phyloP scores from a whole-genome alignment of 208 protist species.

The Trypanosomatidae sp. region DNA sequence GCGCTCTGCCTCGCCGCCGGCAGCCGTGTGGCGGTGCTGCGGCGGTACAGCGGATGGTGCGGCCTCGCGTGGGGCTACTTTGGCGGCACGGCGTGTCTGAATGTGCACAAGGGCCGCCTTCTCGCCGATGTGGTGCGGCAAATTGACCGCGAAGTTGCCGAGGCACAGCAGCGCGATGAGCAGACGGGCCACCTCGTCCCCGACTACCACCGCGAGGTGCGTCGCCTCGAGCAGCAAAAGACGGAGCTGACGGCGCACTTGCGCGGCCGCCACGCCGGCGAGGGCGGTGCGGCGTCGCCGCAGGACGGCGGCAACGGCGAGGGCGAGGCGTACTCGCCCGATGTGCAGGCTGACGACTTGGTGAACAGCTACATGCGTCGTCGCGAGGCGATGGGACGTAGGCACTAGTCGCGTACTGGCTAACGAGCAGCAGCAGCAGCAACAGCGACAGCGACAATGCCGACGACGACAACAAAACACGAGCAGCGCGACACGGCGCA shows the following conservation, averaged over 20 bases:
- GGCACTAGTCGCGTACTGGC: too few relatives aligned
- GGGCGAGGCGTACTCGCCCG: constrained; percentile 8
- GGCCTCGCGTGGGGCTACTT: constrained; percentile 61
- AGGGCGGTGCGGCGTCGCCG: constrained; percentile 1
- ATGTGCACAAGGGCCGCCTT: constrained; percentile 37
- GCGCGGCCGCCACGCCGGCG: constrained; percentile 16
- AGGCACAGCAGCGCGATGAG: constrained; percentile 59
- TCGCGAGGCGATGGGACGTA: constrained; percentile 22
- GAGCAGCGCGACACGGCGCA: too few relatives aligned
- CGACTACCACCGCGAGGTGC: constrained; percentile 46
- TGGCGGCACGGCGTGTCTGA: constrained; percentile 55
- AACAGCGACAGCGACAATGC: neutral
- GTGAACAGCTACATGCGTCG: constrained; percentile 44
- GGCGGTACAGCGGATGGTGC: constrained; percentile 59
- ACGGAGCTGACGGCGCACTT: constrained; percentile 39
- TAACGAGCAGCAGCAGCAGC: too few relatives aligned
- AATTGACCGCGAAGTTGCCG: constrained; percentile 45
- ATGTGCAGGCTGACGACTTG: constrained; percentile 48
- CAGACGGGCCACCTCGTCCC: constrained; percentile 37
- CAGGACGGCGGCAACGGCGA: constrained; percentile 5
- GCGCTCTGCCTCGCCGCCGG: constrained; percentile 42
- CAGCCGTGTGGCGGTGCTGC: constrained; percentile 50
- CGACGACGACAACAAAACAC: neutral
- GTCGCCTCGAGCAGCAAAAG: constrained; percentile 39
- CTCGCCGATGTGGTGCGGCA: constrained; percentile 25